Evolutionary conservation across 768 basidiomycete genomes (phyloP).

Genomic region (Candolleomyces eurysporus): DNA sequence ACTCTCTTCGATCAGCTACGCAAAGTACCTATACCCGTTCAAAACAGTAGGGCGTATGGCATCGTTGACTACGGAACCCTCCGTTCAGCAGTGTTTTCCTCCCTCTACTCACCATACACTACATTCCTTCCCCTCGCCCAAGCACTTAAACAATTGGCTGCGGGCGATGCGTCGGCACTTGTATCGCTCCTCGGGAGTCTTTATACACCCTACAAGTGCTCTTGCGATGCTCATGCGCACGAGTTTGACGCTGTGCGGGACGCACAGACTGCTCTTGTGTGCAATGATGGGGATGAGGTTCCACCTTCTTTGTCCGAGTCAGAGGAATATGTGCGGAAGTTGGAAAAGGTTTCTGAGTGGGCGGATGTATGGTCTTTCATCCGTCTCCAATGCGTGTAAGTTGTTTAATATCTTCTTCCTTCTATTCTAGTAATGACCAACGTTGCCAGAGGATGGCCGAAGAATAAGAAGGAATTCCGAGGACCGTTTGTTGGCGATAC

Average conservation of each 20-base stretch:
- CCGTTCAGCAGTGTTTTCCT: slow-evolving; percentile 25
- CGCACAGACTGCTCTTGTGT: slow-evolving; percentile 22
- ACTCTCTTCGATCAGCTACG: slow-evolving; percentile 29
- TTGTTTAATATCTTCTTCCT: background rate
- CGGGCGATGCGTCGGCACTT: slow-evolving; percentile 27
- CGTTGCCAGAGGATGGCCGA: slow-evolving; percentile 11
- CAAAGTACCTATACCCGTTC: slow-evolving; percentile 32
- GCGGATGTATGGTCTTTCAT: slow-evolving; percentile 29
- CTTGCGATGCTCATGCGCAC: slow-evolving; percentile 19
- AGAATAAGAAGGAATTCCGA: slow-evolving; percentile 12
- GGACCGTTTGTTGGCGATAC: slow-evolving; percentile 37
- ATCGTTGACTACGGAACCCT: slow-evolving; percentile 34
- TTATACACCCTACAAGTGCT: slow-evolving; percentile 24
- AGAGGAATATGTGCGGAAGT: slow-evolving; percentile 24
- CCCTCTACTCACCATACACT: slow-evolving; percentile 35
- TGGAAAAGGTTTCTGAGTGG: slow-evolving; percentile 26
- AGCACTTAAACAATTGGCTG: slow-evolving; percentile 32
- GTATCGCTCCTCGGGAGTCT: slow-evolving; percentile 17
- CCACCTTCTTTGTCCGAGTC: slow-evolving; percentile 24
- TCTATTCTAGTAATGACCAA: background rate
- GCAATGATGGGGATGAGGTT: slow-evolving; percentile 34
- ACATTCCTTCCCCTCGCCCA: slow-evolving; percentile 32
- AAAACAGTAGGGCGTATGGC: slow-evolving; percentile 27
- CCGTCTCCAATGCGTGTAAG: slow-evolving; percentile 30
- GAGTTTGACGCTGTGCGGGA: slow-evolving; percentile 14